Conservation (phyloP, 2,329 filamentous ascomycete species). For the Myriosclerotinia curreyana region DNA sequence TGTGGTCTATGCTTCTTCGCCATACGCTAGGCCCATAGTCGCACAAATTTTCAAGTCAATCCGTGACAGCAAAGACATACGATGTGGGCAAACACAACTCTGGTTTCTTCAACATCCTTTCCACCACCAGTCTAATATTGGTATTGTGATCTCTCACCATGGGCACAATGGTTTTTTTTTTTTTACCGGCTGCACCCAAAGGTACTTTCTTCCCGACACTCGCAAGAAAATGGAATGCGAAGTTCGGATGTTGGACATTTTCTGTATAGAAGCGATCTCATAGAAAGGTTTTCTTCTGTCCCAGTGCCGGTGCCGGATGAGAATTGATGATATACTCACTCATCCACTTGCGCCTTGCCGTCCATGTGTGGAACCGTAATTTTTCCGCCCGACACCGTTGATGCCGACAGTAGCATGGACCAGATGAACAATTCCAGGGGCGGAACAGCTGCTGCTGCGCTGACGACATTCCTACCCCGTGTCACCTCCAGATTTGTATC, state of each 20-base stretch:
- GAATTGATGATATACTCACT: conserved; percentile 4
- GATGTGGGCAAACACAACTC: not conserved
- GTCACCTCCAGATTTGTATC: not conserved
- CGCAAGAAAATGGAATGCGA: not conserved
- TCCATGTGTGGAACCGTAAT: not conserved
- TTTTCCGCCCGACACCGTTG: not conserved
- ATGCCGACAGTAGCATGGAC: not conserved
- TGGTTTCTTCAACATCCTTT: not conserved
- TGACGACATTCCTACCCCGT: not conserved
- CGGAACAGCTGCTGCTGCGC: not conserved
- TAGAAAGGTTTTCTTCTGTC: no score
- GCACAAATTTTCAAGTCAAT: not conserved
- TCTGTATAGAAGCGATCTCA: no score
- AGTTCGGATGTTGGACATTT: conserved; percentile 2
- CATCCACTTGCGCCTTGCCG: conserved; percentile 1
- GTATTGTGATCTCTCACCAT: not conserved
- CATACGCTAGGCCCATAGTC: not conserved
- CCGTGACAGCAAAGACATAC: not conserved
- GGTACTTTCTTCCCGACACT: not conserved
- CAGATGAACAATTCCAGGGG: not conserved
- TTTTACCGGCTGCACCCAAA: not conserved
- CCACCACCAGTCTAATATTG: not conserved
- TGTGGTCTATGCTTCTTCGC: not conserved
- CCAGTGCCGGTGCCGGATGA: not conserved
- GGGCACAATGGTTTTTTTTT: not conserved